Evolutionary conservation across 2,329 filamentous ascomycete species (phyloP).

Genomic region (Fusarium sp.): DNA sequence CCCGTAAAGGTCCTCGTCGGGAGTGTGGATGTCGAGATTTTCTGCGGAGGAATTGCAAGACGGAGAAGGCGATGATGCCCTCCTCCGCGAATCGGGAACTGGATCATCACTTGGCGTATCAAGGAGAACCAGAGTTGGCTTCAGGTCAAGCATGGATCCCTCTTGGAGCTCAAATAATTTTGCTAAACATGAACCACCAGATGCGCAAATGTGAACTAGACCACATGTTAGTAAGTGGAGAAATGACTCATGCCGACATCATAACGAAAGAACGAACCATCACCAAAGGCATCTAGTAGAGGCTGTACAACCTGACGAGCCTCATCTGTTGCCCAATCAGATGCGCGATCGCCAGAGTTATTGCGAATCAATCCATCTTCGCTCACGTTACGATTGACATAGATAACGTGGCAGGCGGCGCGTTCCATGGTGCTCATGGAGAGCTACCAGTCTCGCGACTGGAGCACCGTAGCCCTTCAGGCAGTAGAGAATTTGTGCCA

Average conservation of each 20-base stretch:
- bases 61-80: slow-evolving; percentile 61
- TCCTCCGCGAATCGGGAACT: slow-evolving; percentile 52
- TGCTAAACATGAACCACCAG: slow-evolving; percentile 66
- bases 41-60: slow-evolving; percentile 54
- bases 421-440: slow-evolving; percentile 69
- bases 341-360: slow-evolving; percentile 36
- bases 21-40: slow-evolving; percentile 58
- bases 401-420: slow-evolving; percentile 70
- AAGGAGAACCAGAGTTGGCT: slow-evolving; percentile 69
- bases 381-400: slow-evolving; percentile 68
- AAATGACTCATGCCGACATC: slow-evolving; percentile 13
- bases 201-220: slow-evolving; percentile 67
- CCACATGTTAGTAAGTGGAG: slow-evolving; percentile 40
- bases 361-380: slow-evolving; percentile 60
- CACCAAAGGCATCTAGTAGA: slow-evolving; percentile 67
- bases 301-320: slow-evolving; percentile 63
- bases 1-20: slow-evolving; percentile 67
- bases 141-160: slow-evolving; percentile 64
- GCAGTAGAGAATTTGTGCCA: slow-evolving; percentile 44
- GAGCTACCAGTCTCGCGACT: slow-evolving; percentile 72
- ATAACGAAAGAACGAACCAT: slow-evolving; percentile 58
- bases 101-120: slow-evolving; percentile 67
- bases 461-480: slow-evolving; percentile 67
- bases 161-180: slow-evolving; percentile 68
- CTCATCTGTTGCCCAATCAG: slow-evolving; percentile 56